Evolutionary conservation across 805 yeast species (phyloP).

Genomic region (Wickerhamomyces alni): DNA sequence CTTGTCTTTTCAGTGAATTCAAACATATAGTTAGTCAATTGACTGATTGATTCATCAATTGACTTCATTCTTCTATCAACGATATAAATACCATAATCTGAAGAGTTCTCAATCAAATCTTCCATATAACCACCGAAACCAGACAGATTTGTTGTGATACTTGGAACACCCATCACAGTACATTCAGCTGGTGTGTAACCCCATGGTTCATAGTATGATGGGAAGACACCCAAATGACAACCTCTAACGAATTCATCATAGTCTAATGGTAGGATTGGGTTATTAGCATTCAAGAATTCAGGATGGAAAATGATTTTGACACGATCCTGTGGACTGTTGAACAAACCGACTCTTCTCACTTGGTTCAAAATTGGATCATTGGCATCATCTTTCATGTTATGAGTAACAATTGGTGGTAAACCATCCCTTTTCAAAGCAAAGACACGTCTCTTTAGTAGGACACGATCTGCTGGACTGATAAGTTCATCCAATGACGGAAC

Average conservation of each 20-base stretch:
- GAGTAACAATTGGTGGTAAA: slow-evolving; percentile 94
- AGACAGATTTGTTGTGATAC: slow-evolving; percentile 90
- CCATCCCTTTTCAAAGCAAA: slow-evolving; percentile 86
- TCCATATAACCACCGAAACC: slow-evolving; percentile 99
- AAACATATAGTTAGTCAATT: slow-evolving; percentile 82
- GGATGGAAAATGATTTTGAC: slow-evolving; percentile 97
- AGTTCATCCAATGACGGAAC: slow-evolving; percentile 77
- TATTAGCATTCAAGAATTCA: slow-evolving; percentile 89
- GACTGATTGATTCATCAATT: slow-evolving; percentile 90
- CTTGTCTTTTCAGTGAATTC: slow-evolving; percentile 84
- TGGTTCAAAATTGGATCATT: slow-evolving; percentile 88
- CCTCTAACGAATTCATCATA: slow-evolving; percentile 98
- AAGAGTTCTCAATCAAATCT: slow-evolving; percentile 87
- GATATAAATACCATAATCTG: slow-evolving; percentile 94
- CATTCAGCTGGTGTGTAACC: slow-evolving; percentile 99
- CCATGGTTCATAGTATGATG: slow-evolving; percentile 98
- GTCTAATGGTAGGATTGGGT: slow-evolving; percentile 88
- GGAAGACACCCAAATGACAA: slow-evolving; percentile 96
- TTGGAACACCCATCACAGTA: slow-evolving; percentile 99
- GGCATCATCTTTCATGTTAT: slow-evolving; percentile 91
- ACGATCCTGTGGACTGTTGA: slow-evolving; percentile 83
- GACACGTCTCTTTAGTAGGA: slow-evolving; percentile 84
- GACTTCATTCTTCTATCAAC: slow-evolving; percentile 91
- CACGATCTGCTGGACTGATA: slow-evolving; percentile 81
- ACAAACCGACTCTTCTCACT: slow-evolving; percentile 84